Evolutionary conservation across 768 basidiomycete species (phyloP).

Genomic region (Omphalotus guepiniiformis): DNA sequence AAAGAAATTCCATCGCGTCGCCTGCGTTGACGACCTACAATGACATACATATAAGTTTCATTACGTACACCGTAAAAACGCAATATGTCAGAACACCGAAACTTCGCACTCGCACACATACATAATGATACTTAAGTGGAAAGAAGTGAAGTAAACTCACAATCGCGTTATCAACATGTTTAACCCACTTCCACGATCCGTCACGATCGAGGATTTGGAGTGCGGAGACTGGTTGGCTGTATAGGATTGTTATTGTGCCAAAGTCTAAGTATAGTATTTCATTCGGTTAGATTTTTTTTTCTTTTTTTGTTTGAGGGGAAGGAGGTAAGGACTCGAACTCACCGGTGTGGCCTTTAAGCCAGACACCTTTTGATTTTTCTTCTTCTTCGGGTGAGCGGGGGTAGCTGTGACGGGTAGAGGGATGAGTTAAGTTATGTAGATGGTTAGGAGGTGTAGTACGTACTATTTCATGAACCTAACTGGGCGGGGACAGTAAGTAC

Average conservation of each 20-base stretch:
- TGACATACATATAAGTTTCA: too few species aligned
- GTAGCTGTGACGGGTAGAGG: too few species aligned
- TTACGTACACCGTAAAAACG: too few species aligned
- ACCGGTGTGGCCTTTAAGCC: conserved; percentile 51
- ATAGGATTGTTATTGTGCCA: conserved; percentile 41
- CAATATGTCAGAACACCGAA: too few species aligned
- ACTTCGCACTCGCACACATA: too few species aligned
- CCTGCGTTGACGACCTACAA: conserved; percentile 42
- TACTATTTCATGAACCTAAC: too few species aligned
- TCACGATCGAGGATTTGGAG: conserved; percentile 40
- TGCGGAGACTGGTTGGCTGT: conserved; percentile 45
- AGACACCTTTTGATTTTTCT: conserved; percentile 37
- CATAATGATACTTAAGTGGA: too few species aligned
- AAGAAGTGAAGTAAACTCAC: conserved; percentile 22
- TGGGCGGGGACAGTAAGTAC: too few species aligned
- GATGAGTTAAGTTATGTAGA: too few species aligned
- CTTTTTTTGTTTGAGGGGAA: neutral
- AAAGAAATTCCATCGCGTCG: conserved; percentile 35
- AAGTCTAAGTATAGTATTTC: conserved; percentile 27
- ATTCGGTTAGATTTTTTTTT: neutral
- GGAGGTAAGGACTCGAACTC: neutral
- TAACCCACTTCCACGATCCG: conserved; percentile 41
- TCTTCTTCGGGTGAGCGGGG: conserved; percentile 41
- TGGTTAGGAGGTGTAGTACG: neutral
- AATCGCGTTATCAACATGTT: conserved; percentile 41